Base-by-base conservation (phyloP, 163 green algal species). In the Prototheca cutis region DNA sequence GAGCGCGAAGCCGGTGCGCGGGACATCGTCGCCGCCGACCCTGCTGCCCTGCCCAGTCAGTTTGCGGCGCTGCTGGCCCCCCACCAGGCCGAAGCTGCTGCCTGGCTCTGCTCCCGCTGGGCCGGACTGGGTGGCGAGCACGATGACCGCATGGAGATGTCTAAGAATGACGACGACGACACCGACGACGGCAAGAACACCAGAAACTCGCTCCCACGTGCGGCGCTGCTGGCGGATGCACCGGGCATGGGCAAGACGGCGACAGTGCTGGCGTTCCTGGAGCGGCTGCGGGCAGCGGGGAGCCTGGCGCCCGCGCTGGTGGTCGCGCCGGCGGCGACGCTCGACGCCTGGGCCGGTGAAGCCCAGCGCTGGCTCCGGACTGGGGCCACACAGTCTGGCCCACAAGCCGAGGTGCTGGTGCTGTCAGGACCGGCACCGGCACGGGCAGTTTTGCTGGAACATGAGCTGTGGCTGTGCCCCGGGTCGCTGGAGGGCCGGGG, bases 401-500 rank as follows among this genome's bases (percentile, higher is more conserved):
- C n/a, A n/a, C n/a, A n/a, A 23, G 24, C 48, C 7, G 79, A 87
- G 51, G 64, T 88, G 10, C 68, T 93, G 24, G 63, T 76, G 6
- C 91, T 89, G 61, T 57, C 55, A 1, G 86, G 86, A 52, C 60
- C 59, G 4, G 36, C 59, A 4, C 61, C 78, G 4, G 79, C 82
- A 21, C 73, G 86, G 40, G 48, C 40, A 2, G 49, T 80, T 8
- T 67, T 94, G 19, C 59, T 74, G 7, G 84, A 91, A 6, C 62
- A 90, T 51, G 87, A 95, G 78, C 72, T 95, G 10, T 94, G 85
- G 84, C 70, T 95, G 30, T 56, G 78, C 24, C 76, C 83, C 13
- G 68, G 57, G 31, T 73, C 59, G 54, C 68, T 94, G 55, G 86
- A 91, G 72, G 70, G 75, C 45, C 49, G 64, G 21, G 83, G 82